Evolutionary conservation across 805 yeast species (phyloP).

Genomic region (Teunomyces funiuensis): DNA sequence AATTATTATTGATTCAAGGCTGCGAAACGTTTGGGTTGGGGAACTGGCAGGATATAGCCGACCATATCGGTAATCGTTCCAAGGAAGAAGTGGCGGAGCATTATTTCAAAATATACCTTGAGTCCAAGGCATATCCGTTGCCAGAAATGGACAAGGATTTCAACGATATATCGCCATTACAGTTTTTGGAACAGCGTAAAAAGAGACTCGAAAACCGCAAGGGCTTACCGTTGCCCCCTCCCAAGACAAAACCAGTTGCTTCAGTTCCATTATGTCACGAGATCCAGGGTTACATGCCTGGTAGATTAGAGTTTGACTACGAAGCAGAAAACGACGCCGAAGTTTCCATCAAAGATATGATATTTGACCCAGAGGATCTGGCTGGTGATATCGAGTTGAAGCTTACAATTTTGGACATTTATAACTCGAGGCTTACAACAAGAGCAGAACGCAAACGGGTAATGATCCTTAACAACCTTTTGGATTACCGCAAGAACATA

Average conservation of each 20-base stretch:
- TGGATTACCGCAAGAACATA: slow-evolving; percentile 83
- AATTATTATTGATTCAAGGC: slow-evolving; percentile 82
- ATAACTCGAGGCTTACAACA: slow-evolving; percentile 82
- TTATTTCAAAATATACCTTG: slow-evolving; percentile 68
- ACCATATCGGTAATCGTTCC: slow-evolving; percentile 88
- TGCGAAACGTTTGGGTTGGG: slow-evolving; percentile 91
- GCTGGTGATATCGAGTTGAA: slow-evolving; percentile 87
- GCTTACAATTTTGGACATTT: slow-evolving; percentile 81
- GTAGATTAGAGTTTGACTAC: slow-evolving; percentile 92
- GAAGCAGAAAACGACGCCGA: slow-evolving; percentile 98
- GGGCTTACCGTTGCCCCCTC: slow-evolving; percentile 72
- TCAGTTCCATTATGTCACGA: slow-evolving; percentile 97
- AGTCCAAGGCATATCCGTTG: slow-evolving; percentile 75
- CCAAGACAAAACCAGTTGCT: slow-evolving; percentile 84
- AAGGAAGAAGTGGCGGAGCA: slow-evolving; percentile 91
- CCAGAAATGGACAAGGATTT: slow-evolving; percentile 82
- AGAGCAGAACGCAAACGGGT: slow-evolving; percentile 92
- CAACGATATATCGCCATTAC: slow-evolving; percentile 56
- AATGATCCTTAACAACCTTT: slow-evolving; percentile 68
- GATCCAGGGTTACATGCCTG: slow-evolving; percentile 98
- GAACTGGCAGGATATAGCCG: slow-evolving; percentile 97
- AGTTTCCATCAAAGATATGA: slow-evolving; percentile 88
- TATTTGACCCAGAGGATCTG: slow-evolving; percentile 90
- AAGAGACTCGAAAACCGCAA: slow-evolving; percentile 69
- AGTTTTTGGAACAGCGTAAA: slow-evolving; percentile 67